Base-by-base conservation (phyloP, 768 basidiomycete species). In the Mycena capillaripes region DNA sequence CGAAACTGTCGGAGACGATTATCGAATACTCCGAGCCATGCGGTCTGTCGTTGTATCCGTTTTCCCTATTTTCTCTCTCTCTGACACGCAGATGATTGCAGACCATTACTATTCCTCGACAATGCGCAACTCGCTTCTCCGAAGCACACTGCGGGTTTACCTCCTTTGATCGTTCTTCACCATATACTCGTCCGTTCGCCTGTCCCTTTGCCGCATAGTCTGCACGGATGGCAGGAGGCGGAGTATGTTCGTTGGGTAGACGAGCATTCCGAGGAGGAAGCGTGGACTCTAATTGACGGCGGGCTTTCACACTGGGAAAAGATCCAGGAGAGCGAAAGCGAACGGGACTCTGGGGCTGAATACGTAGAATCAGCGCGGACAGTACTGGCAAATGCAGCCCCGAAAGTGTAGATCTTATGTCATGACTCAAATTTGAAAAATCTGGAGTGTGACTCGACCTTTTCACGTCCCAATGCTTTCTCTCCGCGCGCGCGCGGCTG, bases 241-340 rank as follows among this genome's bases (percentile, higher is more conserved):
- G 98, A 99, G 84, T 99, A 99, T 81, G 95, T 98, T 58, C 90
- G 95, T 52, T 99, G 97, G 97, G 87, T 99, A 16, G 93, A 95
- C 70, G 97, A 98, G 79, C 98, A 98, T 78, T 85, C 90, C 2
- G 90, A 92, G 70, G 88, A 87, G 70, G 97, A 98, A 79, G 89
- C 93, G 10, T 90, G 91, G 89, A 89, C 89, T 17, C 86, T 99
- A 53, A 84, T 99, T 14, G 94, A 97, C 63, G 88, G 92, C 19
- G 93, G 94, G 0, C 82, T 98, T 21, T 78, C 88, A 4, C 91
- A 92, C 70, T 95, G 93, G 94, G 93, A 96, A 80, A 92, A 92
- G 77, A 83, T 89, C 23, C 85, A 89, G 12, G 92, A 91, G 78
- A 86, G 82, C 25, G 88, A 91, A 75, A 89, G 87, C 29, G 88